These are phyloP conservation scores for Suillus hirtellus DNA, from an alignment of 768 basidiomycete species.

Conservation along the genomic window DNA sequence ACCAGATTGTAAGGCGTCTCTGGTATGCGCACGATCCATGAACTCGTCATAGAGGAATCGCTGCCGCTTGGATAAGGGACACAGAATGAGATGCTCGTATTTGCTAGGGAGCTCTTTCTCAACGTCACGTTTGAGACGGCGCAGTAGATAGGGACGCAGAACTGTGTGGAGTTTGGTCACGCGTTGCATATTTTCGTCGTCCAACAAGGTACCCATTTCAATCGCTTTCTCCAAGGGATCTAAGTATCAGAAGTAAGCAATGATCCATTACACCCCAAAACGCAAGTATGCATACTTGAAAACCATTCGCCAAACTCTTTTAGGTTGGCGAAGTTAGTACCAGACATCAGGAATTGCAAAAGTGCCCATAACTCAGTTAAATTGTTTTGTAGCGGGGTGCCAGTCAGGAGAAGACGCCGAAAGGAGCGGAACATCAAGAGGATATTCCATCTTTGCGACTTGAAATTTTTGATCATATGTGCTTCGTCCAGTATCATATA, in stretches of 20 bases:
- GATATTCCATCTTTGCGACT: constrained; percentile 91
- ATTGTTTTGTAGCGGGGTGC: constrained; percentile 96
- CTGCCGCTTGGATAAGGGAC: constrained; percentile 87
- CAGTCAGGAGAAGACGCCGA: constrained; percentile 86
- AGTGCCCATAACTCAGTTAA: constrained; percentile 95
- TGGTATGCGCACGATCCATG: constrained; percentile 86
- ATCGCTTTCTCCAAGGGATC: constrained; percentile 94
- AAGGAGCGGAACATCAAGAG: constrained; percentile 86
- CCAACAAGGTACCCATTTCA: constrained; percentile 73
- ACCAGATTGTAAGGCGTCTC: constrained; percentile 79
- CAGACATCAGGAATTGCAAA: constrained; percentile 91
- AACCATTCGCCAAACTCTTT: constrained; percentile 98
- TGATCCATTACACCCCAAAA: not conserved
- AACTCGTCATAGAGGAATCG: constrained; percentile 97
- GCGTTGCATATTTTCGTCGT: constrained; percentile 83
- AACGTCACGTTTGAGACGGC: constrained; percentile 97
- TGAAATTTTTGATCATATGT: constrained; percentile 98
- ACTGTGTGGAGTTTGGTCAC: constrained; percentile 90
- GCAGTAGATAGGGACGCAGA: constrained; percentile 92
- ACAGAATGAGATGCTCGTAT: constrained; percentile 86
- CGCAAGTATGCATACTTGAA: constrained; percentile 63
- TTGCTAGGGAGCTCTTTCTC: constrained; percentile 95
- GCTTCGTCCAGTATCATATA: constrained; percentile 97
- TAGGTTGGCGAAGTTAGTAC: constrained; percentile 84
- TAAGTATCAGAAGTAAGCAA: constrained; percentile 31